phyloP scores from a whole-genome alignment of 176 grass and related monocot genomes.

The Zoysia japonica region DNA sequence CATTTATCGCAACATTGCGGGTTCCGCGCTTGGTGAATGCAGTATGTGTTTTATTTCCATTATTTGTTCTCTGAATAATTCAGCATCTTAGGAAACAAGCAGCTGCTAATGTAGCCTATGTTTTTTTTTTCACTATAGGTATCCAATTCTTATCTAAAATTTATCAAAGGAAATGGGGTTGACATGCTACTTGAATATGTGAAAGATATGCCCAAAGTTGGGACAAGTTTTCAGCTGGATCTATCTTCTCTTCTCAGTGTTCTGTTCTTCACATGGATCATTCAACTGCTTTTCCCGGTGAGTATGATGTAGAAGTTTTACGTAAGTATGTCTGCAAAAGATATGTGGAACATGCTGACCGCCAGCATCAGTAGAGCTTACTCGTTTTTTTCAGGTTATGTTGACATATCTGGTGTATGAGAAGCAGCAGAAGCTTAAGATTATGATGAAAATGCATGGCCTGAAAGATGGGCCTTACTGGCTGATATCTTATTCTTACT shows the following conservation, averaged over 20 bases:
- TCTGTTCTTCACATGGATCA: slow-evolving; percentile 91
- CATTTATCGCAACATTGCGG: slow-evolving; percentile 47
- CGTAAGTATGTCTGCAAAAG: slow-evolving; percentile 13
- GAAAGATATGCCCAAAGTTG: slow-evolving; percentile 85
- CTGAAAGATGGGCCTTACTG: slow-evolving; percentile 63
- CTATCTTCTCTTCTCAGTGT: slow-evolving; percentile 75
- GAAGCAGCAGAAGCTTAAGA: slow-evolving; percentile 66
- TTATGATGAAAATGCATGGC: slow-evolving; percentile 77
- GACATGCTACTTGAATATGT: slow-evolving; percentile 71
- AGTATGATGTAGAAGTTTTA: slow-evolving; percentile 54
- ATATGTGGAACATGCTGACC: background rate
- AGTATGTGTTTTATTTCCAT: slow-evolving; percentile 47
- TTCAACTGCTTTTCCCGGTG: slow-evolving; percentile 86
- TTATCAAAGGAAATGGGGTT: slow-evolving; percentile 50
- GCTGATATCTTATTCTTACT: slow-evolving; percentile 72
- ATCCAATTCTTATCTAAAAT: slow-evolving; percentile 71
- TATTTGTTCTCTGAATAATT: slow-evolving; percentile 25
- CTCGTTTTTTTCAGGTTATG: slow-evolving; percentile 47
- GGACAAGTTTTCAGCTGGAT: slow-evolving; percentile 56
- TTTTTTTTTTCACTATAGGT: slow-evolving; percentile 45
- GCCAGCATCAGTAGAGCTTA: slow-evolving; percentile 20
- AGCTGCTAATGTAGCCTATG: slow-evolving; percentile 12
- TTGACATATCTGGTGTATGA: slow-evolving; percentile 70
- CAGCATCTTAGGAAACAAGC: background rate
- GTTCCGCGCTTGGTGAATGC: slow-evolving; percentile 81